Evolutionary conservation across 768 basidiomycete genomes (phyloP).

Genomic region (Gymnopilus junonius): DNA sequence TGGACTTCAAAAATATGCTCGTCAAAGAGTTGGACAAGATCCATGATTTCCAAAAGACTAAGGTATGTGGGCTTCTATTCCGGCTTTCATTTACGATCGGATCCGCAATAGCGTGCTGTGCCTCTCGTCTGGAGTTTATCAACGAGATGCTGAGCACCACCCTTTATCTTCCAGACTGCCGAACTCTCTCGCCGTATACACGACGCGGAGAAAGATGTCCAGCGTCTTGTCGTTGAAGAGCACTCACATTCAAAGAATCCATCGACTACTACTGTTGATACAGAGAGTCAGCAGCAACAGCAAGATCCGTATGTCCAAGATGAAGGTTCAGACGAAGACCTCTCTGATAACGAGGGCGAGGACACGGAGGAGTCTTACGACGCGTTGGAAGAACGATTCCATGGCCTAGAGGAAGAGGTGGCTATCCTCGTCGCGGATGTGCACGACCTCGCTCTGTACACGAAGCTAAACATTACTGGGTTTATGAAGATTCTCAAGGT

Average conservation of each 20-base stretch:
- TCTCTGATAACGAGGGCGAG: constrained; percentile 44
- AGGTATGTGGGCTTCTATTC: constrained; percentile 55
- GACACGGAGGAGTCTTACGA: constrained; percentile 60
- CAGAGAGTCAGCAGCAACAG: constrained; percentile 58
- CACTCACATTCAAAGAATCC: constrained; percentile 22
- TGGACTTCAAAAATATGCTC: constrained; percentile 77
- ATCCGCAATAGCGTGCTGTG: neutral
- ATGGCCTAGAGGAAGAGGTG: constrained; percentile 89
- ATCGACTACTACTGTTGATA: constrained; percentile 42
- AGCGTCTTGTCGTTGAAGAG: constrained; percentile 72
- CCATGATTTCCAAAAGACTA: constrained; percentile 89
- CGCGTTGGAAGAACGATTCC: constrained; percentile 85
- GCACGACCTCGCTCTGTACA: constrained; percentile 88
- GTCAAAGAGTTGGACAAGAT: constrained; percentile 92
- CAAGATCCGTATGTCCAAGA: constrained; percentile 54
- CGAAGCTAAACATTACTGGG: constrained; percentile 97
- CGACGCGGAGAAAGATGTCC: constrained; percentile 81
- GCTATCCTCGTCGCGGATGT: constrained; percentile 93
- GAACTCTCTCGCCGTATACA: constrained; percentile 84
- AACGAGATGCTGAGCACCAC: neutral
- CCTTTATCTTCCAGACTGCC: constrained; percentile 64
- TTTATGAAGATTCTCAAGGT: constrained; percentile 99
- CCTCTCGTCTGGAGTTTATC: neutral
- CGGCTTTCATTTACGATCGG: neutral
- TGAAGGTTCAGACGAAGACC: constrained; percentile 74